Base-by-base conservation (phyloP, 2,329 filamentous ascomycete species). In the Sporothrix globosa region DNA sequence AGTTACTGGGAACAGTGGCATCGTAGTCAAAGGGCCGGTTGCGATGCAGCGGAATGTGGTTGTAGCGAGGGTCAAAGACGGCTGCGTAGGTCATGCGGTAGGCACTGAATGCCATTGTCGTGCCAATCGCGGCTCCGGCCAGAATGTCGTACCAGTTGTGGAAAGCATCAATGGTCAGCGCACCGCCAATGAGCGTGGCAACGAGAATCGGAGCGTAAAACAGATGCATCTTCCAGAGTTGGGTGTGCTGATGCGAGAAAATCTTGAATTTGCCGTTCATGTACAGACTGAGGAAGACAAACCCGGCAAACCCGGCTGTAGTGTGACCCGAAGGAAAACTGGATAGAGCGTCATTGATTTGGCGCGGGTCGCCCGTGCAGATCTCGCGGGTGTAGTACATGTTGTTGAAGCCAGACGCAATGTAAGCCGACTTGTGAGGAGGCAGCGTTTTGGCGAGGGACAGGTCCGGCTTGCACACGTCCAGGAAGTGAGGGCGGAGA, bases 221-320 rank as follows among this genome's bases (percentile, higher is more conserved):
- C 19, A 83, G 85, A 44, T 90, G 82, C 14, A 92, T 79, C 80
- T 92, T 92, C 91, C 90, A 92, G 84, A 92, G 88, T 14, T 88
- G 83, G 0, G 91, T 87, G 76, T 92, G 90, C 77, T 91, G 90
- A 81, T 92, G 90, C 73, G 86, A 82, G 75, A 89, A 92, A 70
- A 92, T 86, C 83, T 92, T 93, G 74, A 93, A 84, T 81, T 93
- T 93, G 63, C 89, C 91, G 78, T 93, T 93, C 58, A 93, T 85
- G 80, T 92, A 93, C 1, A 93, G 82, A 74, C 85, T 90, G 2
- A 93, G 80, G 76, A 87, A 93, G 27, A 91, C 84, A 74, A 92
- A 90, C 5, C 90, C 90, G 0, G 88, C 89, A 71, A 92, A 92
- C 0, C 90, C 90, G 0, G 90, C 90, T 0, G 90, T 91, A 5